Conservation (phyloP, 2,329 filamentous ascomycete genomes). For the Sclerotinia borealis region DNA sequence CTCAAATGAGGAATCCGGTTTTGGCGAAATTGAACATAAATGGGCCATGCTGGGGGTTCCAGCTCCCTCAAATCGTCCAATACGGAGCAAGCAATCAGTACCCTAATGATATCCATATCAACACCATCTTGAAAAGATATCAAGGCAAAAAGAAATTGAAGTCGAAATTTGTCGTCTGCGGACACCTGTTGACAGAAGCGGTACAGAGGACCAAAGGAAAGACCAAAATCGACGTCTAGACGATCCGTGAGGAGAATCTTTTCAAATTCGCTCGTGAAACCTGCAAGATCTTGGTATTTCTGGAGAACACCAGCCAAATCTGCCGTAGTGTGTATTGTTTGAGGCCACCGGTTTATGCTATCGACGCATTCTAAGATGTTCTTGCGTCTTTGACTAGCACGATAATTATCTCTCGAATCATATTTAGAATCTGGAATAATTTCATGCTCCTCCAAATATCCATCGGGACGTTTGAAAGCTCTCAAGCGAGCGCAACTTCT, state of each 20-base stretch:
- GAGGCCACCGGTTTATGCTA: constrained; percentile 26
- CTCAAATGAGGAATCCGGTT: constrained; percentile 33
- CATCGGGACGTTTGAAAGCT: not conserved
- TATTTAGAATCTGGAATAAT: constrained; percentile 8
- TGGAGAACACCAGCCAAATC: constrained; percentile 31
- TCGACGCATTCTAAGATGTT: constrained; percentile 26
- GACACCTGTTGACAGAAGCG: constrained; percentile 32
- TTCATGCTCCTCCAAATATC: not conserved
- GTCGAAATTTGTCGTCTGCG: constrained; percentile 28
- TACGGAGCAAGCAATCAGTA: constrained; percentile 41
- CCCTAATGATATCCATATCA: constrained; percentile 38
- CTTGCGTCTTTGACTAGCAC: not conserved
- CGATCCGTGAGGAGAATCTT: constrained; percentile 36
- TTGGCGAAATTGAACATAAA: constrained; percentile 34
- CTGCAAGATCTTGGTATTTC: constrained; percentile 34
- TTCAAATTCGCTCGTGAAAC: constrained; percentile 31
- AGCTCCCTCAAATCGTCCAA: constrained; percentile 36
- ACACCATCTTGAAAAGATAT: constrained; percentile 38
- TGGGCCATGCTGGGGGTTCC: constrained; percentile 33
- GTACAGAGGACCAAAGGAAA: constrained; percentile 41
- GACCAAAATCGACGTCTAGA: constrained; percentile 34
- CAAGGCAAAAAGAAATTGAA: constrained; percentile 43
- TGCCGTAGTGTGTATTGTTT: constrained; percentile 21
- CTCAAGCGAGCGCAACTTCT: constrained; percentile 15
- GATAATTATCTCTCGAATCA: constrained; percentile 15